These are phyloP conservation scores for Cnidoscolus chayamansa DNA, from an alignment of 441 rosid species.

Conservation along the genomic window DNA sequence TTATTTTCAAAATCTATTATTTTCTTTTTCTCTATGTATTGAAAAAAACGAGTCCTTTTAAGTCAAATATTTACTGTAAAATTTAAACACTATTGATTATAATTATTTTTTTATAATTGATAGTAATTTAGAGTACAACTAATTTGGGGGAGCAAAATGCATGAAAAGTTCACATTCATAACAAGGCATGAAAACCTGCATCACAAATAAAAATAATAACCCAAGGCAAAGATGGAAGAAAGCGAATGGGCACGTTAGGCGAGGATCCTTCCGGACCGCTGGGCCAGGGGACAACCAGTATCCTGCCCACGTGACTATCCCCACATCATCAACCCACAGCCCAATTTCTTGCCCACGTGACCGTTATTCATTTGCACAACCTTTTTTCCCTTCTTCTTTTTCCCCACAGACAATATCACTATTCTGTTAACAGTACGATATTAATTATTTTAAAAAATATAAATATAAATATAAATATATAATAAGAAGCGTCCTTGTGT, in stretches of 20 bases:
- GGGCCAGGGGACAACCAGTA: conserved; percentile 14
- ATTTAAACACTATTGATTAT: no score
- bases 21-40: no score
- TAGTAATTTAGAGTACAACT: no score
- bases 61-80: no score
- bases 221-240: background rate
- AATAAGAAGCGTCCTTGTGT: no score
- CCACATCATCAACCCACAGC: background rate
- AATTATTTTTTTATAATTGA: no score
- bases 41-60: no score
- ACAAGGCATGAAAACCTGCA: no score
- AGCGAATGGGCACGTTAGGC: background rate
- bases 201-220: background rate
- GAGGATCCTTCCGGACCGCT: background rate
- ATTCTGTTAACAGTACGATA: no score
- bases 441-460: no score
- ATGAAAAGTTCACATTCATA: conserved; percentile 9
- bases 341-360: conserved; percentile 24
- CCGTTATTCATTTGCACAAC: background rate
- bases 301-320: conserved; percentile 21
- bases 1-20: no score
- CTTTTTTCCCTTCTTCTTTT: background rate
- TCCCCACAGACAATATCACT: background rate
- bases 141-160: background rate
- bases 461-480: no score